Evolutionary conservation across 257 asterid species (phyloP), one percentile per base, ranked within the genome.

Genomic region (Solanum piurae): DNA sequence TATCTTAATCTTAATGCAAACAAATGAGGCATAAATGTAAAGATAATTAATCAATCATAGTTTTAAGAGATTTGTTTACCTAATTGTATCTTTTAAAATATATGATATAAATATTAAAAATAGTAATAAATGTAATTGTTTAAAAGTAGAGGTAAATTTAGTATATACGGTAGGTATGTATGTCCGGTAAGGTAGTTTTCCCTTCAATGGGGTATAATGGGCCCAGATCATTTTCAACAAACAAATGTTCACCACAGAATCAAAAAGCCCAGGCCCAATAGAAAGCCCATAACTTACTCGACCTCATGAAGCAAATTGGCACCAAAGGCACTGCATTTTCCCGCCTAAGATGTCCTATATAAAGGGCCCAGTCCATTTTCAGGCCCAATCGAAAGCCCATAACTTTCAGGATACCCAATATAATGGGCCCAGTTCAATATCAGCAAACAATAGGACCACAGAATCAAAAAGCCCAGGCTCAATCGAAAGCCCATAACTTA

Each of bases 271-370:
- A 86, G 77, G 55, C 38, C 85, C 3, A 11, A 31, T 21, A 2
- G 11, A 40, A 38, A 68, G 33, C 72, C 18, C 76, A 36, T 40
- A 7, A 5, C 58, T 16, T 21, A 46, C 83, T 1, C 7, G 87
- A 44, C 27, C 16, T 14, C 62, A 13, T 29, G 3, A 31, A 14
- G 1, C 9, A 58, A n/a, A 23, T 83, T 83, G 94, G 93, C 92
- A 92, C 91, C 89, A 86, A 62, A 86, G 18, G 6, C 3, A 44
- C 49, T 6, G n/a, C 16, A 5, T n/a, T 77, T 88, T 89, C 92
- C 94, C 90, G 85, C 94, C 91, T 84, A 91, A 88, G 37, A 27
- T 62, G 34, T 13, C 40, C 84, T 18, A 18, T 52, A 52, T 52
- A 52, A 18, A 6, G 21, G 62, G 9, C n/a, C 62, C 60, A 76